A percentile compares a stretch with the other conserved stretches of the same genome.
Evolutionary conservation across 2,329 filamentous ascomycete species (phyloP).

Genomic region (Verticillium longisporum): DNA sequence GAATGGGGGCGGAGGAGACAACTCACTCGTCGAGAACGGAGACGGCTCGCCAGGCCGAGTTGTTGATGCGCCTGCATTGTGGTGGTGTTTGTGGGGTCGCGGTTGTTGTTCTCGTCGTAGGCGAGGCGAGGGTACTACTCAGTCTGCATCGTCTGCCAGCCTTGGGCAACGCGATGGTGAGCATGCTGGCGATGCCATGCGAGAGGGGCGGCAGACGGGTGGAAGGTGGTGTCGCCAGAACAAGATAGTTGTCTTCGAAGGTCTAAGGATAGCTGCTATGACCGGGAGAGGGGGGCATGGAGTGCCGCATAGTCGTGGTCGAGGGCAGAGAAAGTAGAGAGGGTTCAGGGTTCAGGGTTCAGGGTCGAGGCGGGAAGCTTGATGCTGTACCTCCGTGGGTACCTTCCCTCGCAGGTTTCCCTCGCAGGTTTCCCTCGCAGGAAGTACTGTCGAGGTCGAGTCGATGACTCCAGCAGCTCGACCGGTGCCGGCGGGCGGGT

Average conservation of each 20-base stretch:
- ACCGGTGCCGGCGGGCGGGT: background rate
- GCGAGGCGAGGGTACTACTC: slow-evolving; percentile 13
- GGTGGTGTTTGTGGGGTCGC: slow-evolving; percentile 12
- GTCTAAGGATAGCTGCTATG: background rate
- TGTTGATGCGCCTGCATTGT: slow-evolving; percentile 19
- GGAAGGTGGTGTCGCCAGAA: background rate
- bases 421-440: no score
- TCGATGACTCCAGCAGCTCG: background rate
- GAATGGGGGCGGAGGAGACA: background rate
- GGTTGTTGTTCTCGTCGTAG: slow-evolving; percentile 2
- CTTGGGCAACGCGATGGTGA: slow-evolving; percentile 37
- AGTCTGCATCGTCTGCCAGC: slow-evolving; percentile 32
- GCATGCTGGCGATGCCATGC: slow-evolving; percentile 26
- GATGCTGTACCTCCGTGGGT: background rate
- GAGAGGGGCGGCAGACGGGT: background rate
- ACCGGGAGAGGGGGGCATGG: background rate
- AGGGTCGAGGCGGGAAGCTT: background rate
- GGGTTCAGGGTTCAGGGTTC: background rate
- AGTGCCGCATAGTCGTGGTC: background rate
- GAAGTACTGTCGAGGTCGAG: background rate
- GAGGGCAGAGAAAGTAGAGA: background rate
- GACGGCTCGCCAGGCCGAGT: slow-evolving; percentile 52
- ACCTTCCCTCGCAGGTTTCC: background rate
- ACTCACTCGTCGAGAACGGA: slow-evolving; percentile 59
- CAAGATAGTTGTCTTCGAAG: background rate